A percentile compares a stretch with the other conserved stretches of the same genome.
These are phyloP conservation scores for Plasmodium gallinaceum DNA, from an alignment of 169 alveolate species.

Conservation along the genomic window DNA sequence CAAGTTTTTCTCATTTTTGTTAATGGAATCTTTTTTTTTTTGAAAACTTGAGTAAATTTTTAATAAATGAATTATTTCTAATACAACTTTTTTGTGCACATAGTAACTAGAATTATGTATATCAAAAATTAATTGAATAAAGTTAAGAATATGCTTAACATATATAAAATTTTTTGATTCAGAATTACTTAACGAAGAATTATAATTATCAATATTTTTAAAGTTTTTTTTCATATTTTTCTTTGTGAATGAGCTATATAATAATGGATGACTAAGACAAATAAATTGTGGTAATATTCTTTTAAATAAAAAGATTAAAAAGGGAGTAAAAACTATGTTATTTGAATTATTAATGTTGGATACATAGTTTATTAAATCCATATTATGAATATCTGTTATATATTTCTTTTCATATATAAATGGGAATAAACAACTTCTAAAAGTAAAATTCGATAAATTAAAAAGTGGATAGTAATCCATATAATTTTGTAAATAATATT, in stretches of 20 bases:
- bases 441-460: slow-evolving; percentile 55
- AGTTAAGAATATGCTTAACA: slow-evolving; percentile 56
- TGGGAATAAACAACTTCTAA: slow-evolving; percentile 71
- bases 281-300: slow-evolving; percentile 71
- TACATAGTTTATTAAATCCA: slow-evolving; percentile 6
- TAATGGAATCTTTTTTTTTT: slow-evolving; percentile 39
- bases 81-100: slow-evolving; percentile 59
- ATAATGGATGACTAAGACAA: slow-evolving; percentile 59
- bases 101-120: slow-evolving; percentile 52
- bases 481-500: slow-evolving; percentile 68
- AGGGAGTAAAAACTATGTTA: slow-evolving; percentile 61
- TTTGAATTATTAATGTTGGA: slow-evolving; percentile 8
- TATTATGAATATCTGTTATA: not conserved
- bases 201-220: slow-evolving; percentile 13
- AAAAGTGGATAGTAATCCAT: slow-evolving; percentile 46
- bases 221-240: slow-evolving; percentile 26
- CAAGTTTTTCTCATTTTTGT: not conserved
- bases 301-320: slow-evolving; percentile 63
- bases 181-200: slow-evolving; percentile 19
- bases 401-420: slow-evolving; percentile 24
- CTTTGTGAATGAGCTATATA: slow-evolving; percentile 31
- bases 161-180: slow-evolving; percentile 46
- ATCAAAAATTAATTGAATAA: slow-evolving; percentile 66
- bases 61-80: slow-evolving; percentile 58
- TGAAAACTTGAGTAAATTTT: slow-evolving; percentile 46